These are phyloP conservation scores for Alternaria burnsii DNA, from an alignment of 2,329 filamentous ascomycete species.

Conservation along the genomic window DNA sequence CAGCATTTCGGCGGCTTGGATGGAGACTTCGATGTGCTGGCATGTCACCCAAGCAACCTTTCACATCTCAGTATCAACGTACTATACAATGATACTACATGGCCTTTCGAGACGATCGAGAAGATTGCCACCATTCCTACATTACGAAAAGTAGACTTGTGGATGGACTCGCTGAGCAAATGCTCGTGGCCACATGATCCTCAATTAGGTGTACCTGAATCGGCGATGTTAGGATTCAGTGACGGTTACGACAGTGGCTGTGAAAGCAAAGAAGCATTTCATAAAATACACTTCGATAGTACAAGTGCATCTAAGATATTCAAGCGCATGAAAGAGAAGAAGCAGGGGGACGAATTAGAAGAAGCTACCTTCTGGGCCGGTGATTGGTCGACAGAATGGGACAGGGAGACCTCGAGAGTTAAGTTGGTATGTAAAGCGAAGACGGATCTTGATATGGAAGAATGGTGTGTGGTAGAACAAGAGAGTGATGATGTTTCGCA, in stretches of 20 bases:
- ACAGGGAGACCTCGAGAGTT: background rate
- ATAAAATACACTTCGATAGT: slow-evolving; percentile 12
- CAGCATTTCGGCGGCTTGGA: background rate
- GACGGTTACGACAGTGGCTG: slow-evolving; percentile 6
- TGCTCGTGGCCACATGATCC: background rate
- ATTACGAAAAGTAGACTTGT: slow-evolving; percentile 18
- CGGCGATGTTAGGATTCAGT: background rate
- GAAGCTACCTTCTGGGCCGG: slow-evolving; percentile 20
- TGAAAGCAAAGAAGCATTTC: slow-evolving; percentile 14
- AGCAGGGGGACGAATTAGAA: slow-evolving; percentile 7
- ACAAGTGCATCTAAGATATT: slow-evolving; percentile 19
- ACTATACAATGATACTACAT: slow-evolving; percentile 20
- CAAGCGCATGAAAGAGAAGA: slow-evolving; percentile 15
- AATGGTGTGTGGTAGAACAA: slow-evolving; percentile 3
- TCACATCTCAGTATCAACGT: slow-evolving; percentile 24
- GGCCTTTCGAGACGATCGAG: slow-evolving; percentile 20
- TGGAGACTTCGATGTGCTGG: slow-evolving; percentile 6
- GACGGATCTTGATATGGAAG: background rate
- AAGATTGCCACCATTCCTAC: slow-evolving; percentile 13
- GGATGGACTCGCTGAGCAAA: slow-evolving; percentile 12
- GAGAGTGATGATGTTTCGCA: background rate
- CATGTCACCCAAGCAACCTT: slow-evolving; percentile 11
- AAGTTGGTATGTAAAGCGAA: slow-evolving; percentile 18
- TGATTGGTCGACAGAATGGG: slow-evolving; percentile 16
- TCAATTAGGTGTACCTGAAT: background rate